A percentile compares a stretch with the other conserved stretches of the same genome.
Evolutionary conservation across 768 basidiomycete species (phyloP).

Genomic region (Suillus decipiens): DNA sequence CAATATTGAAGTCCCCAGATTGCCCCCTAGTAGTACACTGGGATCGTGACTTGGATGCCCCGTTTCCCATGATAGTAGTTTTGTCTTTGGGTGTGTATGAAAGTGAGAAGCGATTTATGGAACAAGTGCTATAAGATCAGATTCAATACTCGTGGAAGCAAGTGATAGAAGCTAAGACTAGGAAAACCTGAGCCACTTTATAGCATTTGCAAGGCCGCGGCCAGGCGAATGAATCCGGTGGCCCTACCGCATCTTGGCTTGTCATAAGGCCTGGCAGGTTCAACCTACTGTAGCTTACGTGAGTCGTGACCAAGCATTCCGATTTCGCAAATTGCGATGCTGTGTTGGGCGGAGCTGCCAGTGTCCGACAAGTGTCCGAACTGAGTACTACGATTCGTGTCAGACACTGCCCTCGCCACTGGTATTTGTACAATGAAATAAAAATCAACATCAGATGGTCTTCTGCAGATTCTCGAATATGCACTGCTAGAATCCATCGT

Average conservation of each 20-base stretch:
- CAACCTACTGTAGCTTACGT: too few relatives aligned
- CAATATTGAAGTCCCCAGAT: conserved; percentile 2
- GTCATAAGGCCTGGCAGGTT: too few relatives aligned
- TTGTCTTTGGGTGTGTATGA: conserved; percentile 5
- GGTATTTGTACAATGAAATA: too few relatives aligned
- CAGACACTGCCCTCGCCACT: too few relatives aligned
- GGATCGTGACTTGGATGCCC: conserved; percentile 16
- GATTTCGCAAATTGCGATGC: too few relatives aligned
- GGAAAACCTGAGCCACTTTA: neutral
- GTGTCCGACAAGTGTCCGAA: too few relatives aligned
- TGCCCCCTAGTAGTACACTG: conserved; percentile 11
- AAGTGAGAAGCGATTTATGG: neutral
- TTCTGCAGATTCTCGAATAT: neutral
- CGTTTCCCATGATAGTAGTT: conserved; percentile 14
- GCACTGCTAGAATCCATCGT: neutral
- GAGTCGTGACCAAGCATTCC: too few relatives aligned
- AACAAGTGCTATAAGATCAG: neutral
- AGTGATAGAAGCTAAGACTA: neutral
- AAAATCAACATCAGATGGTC: neutral
- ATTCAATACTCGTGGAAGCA: too few relatives aligned
- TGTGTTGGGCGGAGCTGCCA: too few relatives aligned
- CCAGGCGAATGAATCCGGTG: too few relatives aligned
- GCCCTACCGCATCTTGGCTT: too few relatives aligned
- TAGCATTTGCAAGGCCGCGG: neutral
- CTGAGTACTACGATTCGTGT: too few relatives aligned